A percentile compares a stretch with the other conserved stretches of the same genome.
Evolutionary conservation across 78 protist species (phyloP).

Genomic region (Polysphondylium violaceum): DNA sequence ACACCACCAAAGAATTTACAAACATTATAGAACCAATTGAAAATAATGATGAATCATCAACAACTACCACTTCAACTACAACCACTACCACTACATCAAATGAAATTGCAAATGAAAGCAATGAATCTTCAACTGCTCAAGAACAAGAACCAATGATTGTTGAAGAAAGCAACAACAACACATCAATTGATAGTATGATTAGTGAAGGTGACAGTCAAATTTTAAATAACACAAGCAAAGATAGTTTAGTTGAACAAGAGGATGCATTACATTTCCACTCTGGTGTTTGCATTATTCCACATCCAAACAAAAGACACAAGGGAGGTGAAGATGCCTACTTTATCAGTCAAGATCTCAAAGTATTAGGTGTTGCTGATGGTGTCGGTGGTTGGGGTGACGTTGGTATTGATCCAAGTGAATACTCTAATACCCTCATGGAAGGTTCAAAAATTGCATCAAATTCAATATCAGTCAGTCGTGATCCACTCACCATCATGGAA

Average conservation of each 20-base stretch:
- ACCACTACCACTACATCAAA: not conserved
- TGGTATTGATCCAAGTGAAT: constrained; percentile 86
- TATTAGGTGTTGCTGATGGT: constrained; percentile 75
- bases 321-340: constrained; percentile 83
- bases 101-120: not conserved
- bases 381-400: constrained; percentile 92
- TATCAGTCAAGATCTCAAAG: constrained; percentile 30
- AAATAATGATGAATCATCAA: no score
- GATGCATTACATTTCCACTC: constrained; percentile 40
- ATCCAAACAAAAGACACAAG: constrained; percentile 79
- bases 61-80: constrained; percentile 21
- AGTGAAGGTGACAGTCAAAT: not conserved
- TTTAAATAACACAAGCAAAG: not conserved
- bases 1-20: not conserved
- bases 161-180: not conserved
- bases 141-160: not conserved
- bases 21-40: not conserved
- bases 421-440: constrained; percentile 87
- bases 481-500: constrained; percentile 52
- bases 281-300: constrained; percentile 75
- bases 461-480: not conserved
- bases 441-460: constrained; percentile 52
- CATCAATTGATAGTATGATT: no score
- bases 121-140: not conserved
- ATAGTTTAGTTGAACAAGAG: not conserved